phyloP scores from a whole-genome alignment of 129 eudicot genomes.

The Saposhnikovia divaricata region DNA sequence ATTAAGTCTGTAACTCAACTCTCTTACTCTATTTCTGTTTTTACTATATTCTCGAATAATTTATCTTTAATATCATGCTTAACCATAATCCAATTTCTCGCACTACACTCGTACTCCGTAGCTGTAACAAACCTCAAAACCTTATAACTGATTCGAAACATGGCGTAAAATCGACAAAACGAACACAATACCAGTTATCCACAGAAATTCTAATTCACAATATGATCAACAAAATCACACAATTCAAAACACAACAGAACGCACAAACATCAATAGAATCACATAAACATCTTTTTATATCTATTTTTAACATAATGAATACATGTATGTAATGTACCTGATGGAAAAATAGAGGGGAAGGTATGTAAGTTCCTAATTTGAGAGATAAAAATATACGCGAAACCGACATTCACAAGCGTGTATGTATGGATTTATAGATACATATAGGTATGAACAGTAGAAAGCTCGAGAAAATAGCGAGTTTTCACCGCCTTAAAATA shows the following conservation, averaged over 20 bases:
- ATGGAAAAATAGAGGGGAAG: constrained; percentile 13
- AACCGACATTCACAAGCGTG: constrained; percentile 38
- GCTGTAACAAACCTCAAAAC: background rate
- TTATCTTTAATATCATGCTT: background rate
- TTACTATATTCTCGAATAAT: background rate
- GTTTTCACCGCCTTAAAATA: background rate
- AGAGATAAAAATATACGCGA: constrained; percentile 14
- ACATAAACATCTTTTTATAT: background rate
- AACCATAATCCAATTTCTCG: background rate
- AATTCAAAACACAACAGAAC: background rate
- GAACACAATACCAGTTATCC: background rate
- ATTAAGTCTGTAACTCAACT: background rate
- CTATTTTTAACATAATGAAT: no score
- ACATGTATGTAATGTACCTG: constrained; percentile 20
- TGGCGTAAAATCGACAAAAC: background rate
- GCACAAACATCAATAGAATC: background rate
- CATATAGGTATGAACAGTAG: background rate
- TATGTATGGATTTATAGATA: background rate
- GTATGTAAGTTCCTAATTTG: constrained; percentile 20
- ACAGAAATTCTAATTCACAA: background rate
- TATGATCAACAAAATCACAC: background rate
- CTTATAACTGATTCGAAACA: background rate
- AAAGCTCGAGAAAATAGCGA: background rate
- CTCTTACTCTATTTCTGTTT: background rate
- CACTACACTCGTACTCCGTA: background rate